These are phyloP conservation scores for Pythium guiyangense DNA, from an alignment of 352 stramenopile species.

Conservation along the genomic window DNA sequence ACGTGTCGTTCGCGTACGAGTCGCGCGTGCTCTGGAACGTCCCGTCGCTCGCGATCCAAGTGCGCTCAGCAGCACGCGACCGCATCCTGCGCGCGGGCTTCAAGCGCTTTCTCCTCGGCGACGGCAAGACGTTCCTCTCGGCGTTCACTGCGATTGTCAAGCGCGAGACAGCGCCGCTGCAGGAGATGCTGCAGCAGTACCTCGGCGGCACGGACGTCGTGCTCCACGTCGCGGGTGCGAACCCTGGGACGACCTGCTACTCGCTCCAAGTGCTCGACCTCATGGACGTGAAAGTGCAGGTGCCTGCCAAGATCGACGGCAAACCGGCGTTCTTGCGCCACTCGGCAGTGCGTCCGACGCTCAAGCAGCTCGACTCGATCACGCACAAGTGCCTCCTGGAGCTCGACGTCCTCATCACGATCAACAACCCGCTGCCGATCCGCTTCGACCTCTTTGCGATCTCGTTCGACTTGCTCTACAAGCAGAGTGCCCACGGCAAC, in stretches of 20 bases:
- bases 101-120: conserved; percentile 63
- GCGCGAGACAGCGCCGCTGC: conserved; percentile 52
- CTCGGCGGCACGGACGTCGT: conserved; percentile 54
- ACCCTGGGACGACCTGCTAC: conserved; percentile 47
- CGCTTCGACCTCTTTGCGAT: conserved; percentile 65
- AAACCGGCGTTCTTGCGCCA: conserved; percentile 62
- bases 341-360: conserved; percentile 46
- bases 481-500: conserved; percentile 15
- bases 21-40: conserved; percentile 70
- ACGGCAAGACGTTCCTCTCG: conserved; percentile 72
- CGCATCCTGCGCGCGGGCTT: conserved; percentile 64
- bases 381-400: conserved; percentile 66
- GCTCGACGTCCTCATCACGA: conserved; percentile 59
- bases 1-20: conserved; percentile 67
- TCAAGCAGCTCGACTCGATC: conserved; percentile 77
- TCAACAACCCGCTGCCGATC: conserved; percentile 82
- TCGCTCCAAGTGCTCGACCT: conserved; percentile 66
- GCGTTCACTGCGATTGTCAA: conserved; percentile 69
- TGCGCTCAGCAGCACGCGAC: conserved; percentile 30
- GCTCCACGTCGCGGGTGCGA: conserved; percentile 52
- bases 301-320: conserved; percentile 69
- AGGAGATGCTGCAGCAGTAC: conserved; percentile 67
- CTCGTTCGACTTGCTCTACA: conserved; percentile 68
- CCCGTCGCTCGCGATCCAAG: conserved; percentile 51
- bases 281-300: conserved; percentile 46